A percentile compares a stretch with the other conserved stretches of the same genome.
These are phyloP conservation scores for Termitomyces eurrhizus DNA, from an alignment of 768 basidiomycete species.

Conservation along the genomic window DNA sequence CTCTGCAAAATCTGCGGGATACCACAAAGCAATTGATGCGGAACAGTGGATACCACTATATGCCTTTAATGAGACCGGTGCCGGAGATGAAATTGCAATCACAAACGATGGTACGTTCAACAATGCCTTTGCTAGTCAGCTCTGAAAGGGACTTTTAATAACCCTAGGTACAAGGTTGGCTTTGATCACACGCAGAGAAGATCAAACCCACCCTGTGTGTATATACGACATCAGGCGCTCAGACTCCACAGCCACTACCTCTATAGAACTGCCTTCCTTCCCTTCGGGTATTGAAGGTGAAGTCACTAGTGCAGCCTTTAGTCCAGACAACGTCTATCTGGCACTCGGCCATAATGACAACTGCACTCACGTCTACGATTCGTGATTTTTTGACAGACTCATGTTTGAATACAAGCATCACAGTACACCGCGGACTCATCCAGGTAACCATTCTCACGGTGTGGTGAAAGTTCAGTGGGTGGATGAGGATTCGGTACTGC, in stretches of 20 bases:
- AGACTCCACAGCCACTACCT: slow-evolving; percentile 21
- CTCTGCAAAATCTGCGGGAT: slow-evolving; percentile 27
- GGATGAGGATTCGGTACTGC: slow-evolving; percentile 29
- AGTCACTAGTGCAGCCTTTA: slow-evolving; percentile 49
- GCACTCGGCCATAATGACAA: slow-evolving; percentile 61
- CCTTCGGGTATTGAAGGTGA: slow-evolving; percentile 30
- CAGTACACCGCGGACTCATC: slow-evolving; percentile 15
- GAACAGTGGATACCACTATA: slow-evolving; percentile 19
- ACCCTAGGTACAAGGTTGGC: slow-evolving; percentile 28
- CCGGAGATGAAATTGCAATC: slow-evolving; percentile 50
- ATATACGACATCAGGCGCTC: slow-evolving; percentile 49
- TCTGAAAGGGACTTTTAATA: background rate
- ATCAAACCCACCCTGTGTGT: slow-evolving; percentile 32
- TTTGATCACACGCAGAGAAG: slow-evolving; percentile 14
- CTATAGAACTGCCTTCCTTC: slow-evolving; percentile 34
- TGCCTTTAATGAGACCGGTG: slow-evolving; percentile 41
- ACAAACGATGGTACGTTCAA: slow-evolving; percentile 37
- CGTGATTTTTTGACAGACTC: slow-evolving; percentile 45
- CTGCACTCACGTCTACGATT: slow-evolving; percentile 56
- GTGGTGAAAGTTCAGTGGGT: slow-evolving; percentile 54
- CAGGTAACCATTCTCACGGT: slow-evolving; percentile 35
- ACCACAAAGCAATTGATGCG: slow-evolving; percentile 50
- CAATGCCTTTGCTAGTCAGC: background rate
- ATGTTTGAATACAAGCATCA: slow-evolving; percentile 48
- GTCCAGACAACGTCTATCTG: slow-evolving; percentile 57